These are phyloP conservation scores for Inonotus obliquus DNA, from an alignment of 1,284 basidiomycete genomes.

Conservation along the genomic window DNA sequence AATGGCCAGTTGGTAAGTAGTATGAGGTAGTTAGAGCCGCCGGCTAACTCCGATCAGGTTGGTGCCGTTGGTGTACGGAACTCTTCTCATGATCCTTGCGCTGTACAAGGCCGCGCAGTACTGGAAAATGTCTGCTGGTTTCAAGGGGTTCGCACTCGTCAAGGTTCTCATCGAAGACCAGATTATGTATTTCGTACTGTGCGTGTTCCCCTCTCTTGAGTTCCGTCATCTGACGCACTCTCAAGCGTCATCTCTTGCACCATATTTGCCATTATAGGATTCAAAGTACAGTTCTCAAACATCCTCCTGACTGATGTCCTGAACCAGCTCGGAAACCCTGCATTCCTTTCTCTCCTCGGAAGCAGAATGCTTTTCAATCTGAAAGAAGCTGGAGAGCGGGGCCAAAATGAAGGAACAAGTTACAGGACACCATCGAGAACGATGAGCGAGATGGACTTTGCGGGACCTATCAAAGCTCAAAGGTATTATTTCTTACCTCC, in stretches of 20 bases:
- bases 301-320: not conserved
- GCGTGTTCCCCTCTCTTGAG: not conserved
- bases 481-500: not conserved
- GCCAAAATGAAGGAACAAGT: not conserved
- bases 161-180: not conserved
- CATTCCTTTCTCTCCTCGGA: not conserved
- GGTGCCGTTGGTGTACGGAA: not conserved
- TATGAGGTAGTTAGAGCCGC: not conserved
- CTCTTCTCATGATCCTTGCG: not conserved
- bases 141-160: not conserved
- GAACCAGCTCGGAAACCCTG: not conserved
- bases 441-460: not conserved
- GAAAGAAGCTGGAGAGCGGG: not conserved
- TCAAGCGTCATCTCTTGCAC: not conserved
- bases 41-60: not conserved
- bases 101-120: not conserved
- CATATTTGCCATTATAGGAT: not conserved
- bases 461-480: not conserved
- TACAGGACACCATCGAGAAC: not conserved
- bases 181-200: not conserved
- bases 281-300: not conserved
- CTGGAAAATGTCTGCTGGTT: not conserved
- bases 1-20: not conserved
- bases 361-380: not conserved
- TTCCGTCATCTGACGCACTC: not conserved